Conservation (phyloP, 257 asterid genomes). For the Gentiana dahurica region DNA sequence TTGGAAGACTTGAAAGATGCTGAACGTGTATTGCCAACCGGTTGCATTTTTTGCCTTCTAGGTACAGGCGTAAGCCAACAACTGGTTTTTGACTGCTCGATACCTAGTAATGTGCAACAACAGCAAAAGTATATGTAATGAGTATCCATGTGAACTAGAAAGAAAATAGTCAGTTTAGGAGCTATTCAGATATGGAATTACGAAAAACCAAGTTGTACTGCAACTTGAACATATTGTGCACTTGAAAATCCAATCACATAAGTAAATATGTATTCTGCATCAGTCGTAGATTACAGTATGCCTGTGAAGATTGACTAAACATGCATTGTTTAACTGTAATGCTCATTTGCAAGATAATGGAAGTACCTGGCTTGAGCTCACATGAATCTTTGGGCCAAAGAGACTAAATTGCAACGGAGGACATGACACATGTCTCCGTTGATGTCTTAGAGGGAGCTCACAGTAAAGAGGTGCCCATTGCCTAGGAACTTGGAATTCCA, state of each 20-base stretch:
- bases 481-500: constrained; percentile 94
- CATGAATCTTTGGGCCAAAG: constrained; percentile 68
- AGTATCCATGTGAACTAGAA: neutral
- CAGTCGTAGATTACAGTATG: too few species aligned
- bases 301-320: too few species aligned
- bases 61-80: constrained; percentile 67
- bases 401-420: constrained; percentile 74
- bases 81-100: constrained; percentile 77
- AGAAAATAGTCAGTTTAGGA: too few species aligned
- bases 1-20: constrained; percentile 87
- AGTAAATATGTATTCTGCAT: too few species aligned
- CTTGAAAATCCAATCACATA: too few species aligned
- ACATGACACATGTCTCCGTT: constrained; percentile 56
- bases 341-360: constrained; percentile 2
- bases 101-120: constrained; percentile 33
- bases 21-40: constrained; percentile 78
- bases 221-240: too few species aligned
- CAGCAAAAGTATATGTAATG: too few species aligned
- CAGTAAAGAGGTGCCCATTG: constrained; percentile 97
- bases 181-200: too few species aligned
- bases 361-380: constrained; percentile 73
- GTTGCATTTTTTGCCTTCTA: constrained; percentile 89
- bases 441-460: constrained; percentile 92
- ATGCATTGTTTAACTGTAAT: too few species aligned
- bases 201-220: too few species aligned